Base-by-base conservation (phyloP, 169 alveolate species). In the Cytauxzoon felis region DNA sequence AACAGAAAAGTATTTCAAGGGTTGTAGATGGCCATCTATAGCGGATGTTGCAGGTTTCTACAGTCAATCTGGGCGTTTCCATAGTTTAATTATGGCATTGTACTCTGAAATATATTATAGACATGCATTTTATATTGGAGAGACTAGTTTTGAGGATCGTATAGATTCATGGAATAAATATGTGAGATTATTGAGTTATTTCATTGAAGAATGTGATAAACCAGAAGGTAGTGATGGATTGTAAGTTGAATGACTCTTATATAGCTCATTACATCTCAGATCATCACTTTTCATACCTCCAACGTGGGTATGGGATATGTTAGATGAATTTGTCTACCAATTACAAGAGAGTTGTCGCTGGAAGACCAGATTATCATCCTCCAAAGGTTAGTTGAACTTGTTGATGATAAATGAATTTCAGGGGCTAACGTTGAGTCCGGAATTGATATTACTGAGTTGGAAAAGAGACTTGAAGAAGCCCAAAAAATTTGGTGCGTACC, bases 281-380 rank as follows among this genome's bases (percentile, higher is more conserved):
- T 48, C 57, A 75, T 61, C 78, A 34, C 62, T 89, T 47, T 73
- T 81, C 29, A 78, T 89, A 63, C 93, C 94, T 18, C 72, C 85
- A 21, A 82, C 88, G 29, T 89, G 94, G 94, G 79, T 85, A 21
- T 86, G 93, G 90, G 94, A 89, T 16, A 85, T 89, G 54, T 65
- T 87, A 13, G 93, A 89, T 36, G 94, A 89, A 54, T 89, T 85
- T 41, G 87, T 89, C 34, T 89, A 89, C 48, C 94, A 89, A 59
- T 78, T 85, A 4, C 94, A 89, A 50, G 92, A 87, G 13, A 68
- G 85, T 70, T 86, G 93, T 41, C 84, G 84, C 43, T 60, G 82
- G 91, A 68, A 85, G 67, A 23, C 64, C 30, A 26, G 82, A 38
- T 42, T 85, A 57, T 56, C 59, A 59, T 42, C 58, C 27, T 60